Evolutionary conservation across 768 basidiomycete genomes (phyloP), one percentile per base, ranked within the genome.

Genomic region (Chalciporus pseudorubinellus): DNA sequence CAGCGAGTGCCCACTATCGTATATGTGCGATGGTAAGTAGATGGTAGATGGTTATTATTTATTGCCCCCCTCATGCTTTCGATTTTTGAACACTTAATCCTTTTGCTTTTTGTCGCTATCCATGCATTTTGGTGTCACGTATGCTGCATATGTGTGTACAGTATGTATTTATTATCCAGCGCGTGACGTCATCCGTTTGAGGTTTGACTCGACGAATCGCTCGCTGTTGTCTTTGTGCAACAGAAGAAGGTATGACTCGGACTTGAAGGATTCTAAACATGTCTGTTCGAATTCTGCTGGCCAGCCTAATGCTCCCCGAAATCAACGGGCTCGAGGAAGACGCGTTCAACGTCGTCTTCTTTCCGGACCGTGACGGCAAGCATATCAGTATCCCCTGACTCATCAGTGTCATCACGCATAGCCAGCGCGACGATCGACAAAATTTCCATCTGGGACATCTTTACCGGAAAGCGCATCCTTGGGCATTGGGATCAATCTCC

Each of bases 131-230:
- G 4, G 33, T 40, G 24, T 61, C 42, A 2, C 59, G 54, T 57
- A 62, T 48, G 43, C 42, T n/a, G 34, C 9, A 36, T 16, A n/a
- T 3, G 10, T 36, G 34, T 36, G 39, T 53, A 50, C 40, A 13
- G 21, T 14, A 11, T 62, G 41, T 63, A 63, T 64, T 63, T 63
- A 62, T 36, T 36, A n/a, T n/a, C 6, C 34, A n/a, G n/a, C n/a
- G 34, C 34, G 2, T 36, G 34, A 36, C 34, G 34, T 36, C n/a
- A 36, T 1, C 16, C 34, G 31, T 4, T 31, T 11, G 31, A 11
- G 31, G 31, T 12, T 12, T 11, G 12, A 14, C 31, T 31, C 31
- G 31, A 31, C 10, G 9, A 26, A 26, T 26, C 26, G 26, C 5
- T 26, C 26, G 5, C 9, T 26, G 26, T n/a, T n/a, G n/a, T n/a